Evolutionary conservation across 352 stramenopile species (phyloP).

Genomic region (Thraustochytrium sp.): DNA sequence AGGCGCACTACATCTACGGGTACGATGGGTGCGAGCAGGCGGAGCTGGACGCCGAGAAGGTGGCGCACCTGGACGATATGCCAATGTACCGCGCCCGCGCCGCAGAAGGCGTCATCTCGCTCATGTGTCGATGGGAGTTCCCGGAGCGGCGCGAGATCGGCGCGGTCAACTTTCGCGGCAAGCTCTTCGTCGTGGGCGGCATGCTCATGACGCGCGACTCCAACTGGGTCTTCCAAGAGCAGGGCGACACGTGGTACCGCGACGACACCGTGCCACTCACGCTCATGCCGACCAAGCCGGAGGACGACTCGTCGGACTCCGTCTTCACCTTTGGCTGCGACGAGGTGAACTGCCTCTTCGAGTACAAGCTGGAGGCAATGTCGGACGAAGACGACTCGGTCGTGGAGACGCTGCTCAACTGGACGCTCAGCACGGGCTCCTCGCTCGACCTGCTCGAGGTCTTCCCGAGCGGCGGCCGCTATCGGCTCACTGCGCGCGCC

Average conservation of each 20-base stretch:
- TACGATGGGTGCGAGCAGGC: conserved; percentile 41
- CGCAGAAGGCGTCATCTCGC: conserved; percentile 36
- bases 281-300: conserved; percentile 17
- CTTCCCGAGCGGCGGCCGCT: conserved; percentile 67
- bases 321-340: conserved; percentile 79
- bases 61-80: conserved; percentile 33
- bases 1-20: conserved; percentile 44
- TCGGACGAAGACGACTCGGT: conserved; percentile 66
- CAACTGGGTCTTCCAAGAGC: conserved; percentile 55
- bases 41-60: conserved; percentile 37
- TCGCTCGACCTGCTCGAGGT: conserved; percentile 62
- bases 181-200: conserved; percentile 66
- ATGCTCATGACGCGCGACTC: conserved; percentile 51
- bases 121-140: conserved; percentile 17
- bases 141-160: conserved; percentile 59
- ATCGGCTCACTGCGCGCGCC: conserved; percentile 76
- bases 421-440: conserved; percentile 53
- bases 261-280: conserved; percentile 49
- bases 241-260: conserved; percentile 78
- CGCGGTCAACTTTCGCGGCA: conserved; percentile 66
- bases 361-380: conserved; percentile 80
- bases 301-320: conserved; percentile 59
- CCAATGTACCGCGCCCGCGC: conserved; percentile 62
- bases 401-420: conserved; percentile 53
- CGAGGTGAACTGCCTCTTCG: conserved; percentile 75